These are phyloP conservation scores for Primulina tabacum DNA, from an alignment of 257 asterid species.

Conservation along the genomic window DNA sequence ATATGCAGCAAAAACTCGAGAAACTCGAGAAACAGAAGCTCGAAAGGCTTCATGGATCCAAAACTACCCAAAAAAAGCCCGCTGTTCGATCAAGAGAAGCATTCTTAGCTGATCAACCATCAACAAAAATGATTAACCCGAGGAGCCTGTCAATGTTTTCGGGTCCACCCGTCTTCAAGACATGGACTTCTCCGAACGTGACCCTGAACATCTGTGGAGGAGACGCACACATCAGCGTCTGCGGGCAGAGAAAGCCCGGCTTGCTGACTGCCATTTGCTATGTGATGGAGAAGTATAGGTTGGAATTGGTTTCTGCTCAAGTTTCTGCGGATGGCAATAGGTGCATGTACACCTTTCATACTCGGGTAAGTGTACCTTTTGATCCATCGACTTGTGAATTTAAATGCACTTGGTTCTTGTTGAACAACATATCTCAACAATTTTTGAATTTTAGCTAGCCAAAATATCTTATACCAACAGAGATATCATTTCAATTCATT, in stretches of 20 bases:
- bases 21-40: conserved; percentile 49
- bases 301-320: conserved; percentile 54
- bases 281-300: conserved; percentile 48
- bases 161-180: conserved; percentile 36
- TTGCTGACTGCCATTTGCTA: conserved; percentile 42
- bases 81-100: conserved; percentile 41
- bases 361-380: conserved; percentile 39
- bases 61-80: conserved; percentile 16
- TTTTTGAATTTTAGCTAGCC: too few species aligned
- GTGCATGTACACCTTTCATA: conserved; percentile 54
- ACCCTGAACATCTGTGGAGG: conserved; percentile 43
- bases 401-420: too few species aligned
- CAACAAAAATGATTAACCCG: conserved; percentile 14
- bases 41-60: conserved; percentile 36
- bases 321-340: conserved; percentile 32
- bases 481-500: too few species aligned
- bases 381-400: too few species aligned
- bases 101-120: conserved; percentile 50
- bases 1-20: conserved; percentile 34
- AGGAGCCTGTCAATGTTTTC: conserved; percentile 11
- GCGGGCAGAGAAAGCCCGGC: conserved; percentile 42
- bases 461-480: too few species aligned
- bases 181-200: conserved; percentile 60
- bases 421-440: too few species aligned
- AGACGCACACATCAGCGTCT: conserved; percentile 59